Conservation (phyloP, 2,329 filamentous ascomycete genomes). For the Fusarium zealandicum region DNA sequence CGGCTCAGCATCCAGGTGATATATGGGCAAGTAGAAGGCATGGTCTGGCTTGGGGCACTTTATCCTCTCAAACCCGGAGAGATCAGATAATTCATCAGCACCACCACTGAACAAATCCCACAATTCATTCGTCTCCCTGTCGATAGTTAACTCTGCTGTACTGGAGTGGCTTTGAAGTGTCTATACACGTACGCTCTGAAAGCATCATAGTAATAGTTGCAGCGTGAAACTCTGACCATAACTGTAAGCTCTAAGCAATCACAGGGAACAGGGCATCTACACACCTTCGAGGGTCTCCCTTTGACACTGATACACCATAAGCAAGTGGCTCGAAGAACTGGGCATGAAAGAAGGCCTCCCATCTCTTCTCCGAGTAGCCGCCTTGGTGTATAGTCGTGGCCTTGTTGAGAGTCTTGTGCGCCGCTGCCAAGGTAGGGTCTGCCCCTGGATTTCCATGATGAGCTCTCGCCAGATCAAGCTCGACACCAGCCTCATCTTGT, state of each 20-base stretch:
- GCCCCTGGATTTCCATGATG: neutral
- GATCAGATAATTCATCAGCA: neutral
- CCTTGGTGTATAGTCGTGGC: neutral
- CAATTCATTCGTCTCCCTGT: neutral
- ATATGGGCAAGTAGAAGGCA: constrained; percentile 27
- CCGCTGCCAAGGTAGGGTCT: constrained; percentile 1
- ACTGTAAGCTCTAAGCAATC: neutral
- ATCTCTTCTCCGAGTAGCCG: constrained; percentile 8
- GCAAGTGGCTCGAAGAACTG: constrained; percentile 15
- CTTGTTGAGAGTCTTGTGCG: neutral
- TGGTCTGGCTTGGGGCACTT: constrained; percentile 25
- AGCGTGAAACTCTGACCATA: constrained; percentile 4
- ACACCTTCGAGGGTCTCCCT: neutral
- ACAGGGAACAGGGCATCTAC: neutral
- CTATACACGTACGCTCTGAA: constrained; percentile 4
- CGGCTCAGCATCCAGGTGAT: neutral
- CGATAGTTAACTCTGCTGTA: neutral
- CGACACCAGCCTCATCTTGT: neutral
- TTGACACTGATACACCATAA: neutral
- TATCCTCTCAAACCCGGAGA: neutral
- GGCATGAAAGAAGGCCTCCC: constrained; percentile 3
- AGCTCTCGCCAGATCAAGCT: neutral
- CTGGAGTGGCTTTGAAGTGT: neutral
- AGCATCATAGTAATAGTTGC: constrained; percentile 30
- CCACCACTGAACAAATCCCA: constrained; percentile 4